Base-by-base conservation (phyloP, 306 rosid species). In the Medicago lupulina region DNA sequence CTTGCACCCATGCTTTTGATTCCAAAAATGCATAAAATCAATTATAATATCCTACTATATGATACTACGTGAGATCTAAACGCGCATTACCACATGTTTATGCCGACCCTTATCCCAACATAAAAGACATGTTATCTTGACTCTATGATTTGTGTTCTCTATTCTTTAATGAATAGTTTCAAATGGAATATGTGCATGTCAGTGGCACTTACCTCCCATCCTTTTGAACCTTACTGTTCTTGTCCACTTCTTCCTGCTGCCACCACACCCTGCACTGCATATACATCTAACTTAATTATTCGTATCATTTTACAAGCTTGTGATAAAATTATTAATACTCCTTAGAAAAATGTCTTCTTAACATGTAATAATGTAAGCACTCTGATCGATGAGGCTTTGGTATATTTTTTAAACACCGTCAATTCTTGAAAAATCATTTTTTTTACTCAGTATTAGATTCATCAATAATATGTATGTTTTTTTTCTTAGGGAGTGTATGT, bases 51-150 rank as follows among this genome's bases (percentile, higher is more conserved):
- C 31, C 31, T 28, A 28, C 31, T 28, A 28, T n/a, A 62, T 8
- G 7, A 9, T 17, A 15, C 3, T 58, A 60, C 5, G 28, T 14
- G 70, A 11, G 68, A 67, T 66, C 67, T 58, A 54, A 76, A 54
- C 74, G 71, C 58, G 53, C 53, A 13, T 69, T 40, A 39, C 14
- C 82, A 73, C 69, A 65, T 70, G 84, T 57, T 43, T 36, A 43
- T 84, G 87, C 47, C 67, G 50, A 41, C 57, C 38, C 60, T 46
- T 51, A 25, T n/a, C 69, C 71, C 78, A 63, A 75, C 86, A 83
- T 36, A 64, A 23, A 63, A 51, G 50, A 71, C 47, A 71, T 75
- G 28, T 43, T 55, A 79, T 75, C 58, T 79, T 28, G 31, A 16
- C 12, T 67, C 25, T 1, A 21, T 17, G 4, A 43, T 10, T 43